These are phyloP conservation scores for Chrysophaeum taylorii DNA, from an alignment of 352 stramenopile species.

Conservation along the genomic window DNA sequence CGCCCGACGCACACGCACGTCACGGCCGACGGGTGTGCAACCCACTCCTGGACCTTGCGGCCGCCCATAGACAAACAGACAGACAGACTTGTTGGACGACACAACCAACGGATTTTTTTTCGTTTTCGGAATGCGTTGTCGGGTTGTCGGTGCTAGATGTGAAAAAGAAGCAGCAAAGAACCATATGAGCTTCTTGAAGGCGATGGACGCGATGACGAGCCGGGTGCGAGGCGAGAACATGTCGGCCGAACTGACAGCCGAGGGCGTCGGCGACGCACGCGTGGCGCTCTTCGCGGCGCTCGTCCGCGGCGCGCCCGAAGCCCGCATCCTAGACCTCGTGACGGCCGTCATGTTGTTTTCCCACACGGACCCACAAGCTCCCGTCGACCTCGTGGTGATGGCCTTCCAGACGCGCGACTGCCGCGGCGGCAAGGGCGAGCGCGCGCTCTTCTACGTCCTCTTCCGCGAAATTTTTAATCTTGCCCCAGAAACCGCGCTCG, in stretches of 20 bases:
- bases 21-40: neutral
- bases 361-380: neutral
- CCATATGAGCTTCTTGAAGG: neutral
- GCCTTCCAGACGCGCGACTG: slow-evolving; percentile 32
- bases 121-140: too few relatives aligned
- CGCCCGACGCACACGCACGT: neutral
- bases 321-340: slow-evolving; percentile 1
- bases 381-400: slow-evolving; percentile 28
- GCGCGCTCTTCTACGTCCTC: slow-evolving; percentile 25
- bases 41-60: slow-evolving; percentile 10
- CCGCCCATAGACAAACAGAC: too few relatives aligned
- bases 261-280: slow-evolving; percentile 9
- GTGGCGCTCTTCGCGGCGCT: slow-evolving; percentile 22
- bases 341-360: slow-evolving; percentile 2
- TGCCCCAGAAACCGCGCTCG: slow-evolving; percentile 20
- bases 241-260: slow-evolving; percentile 1
- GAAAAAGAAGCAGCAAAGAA: too few relatives aligned
- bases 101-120: too few relatives aligned
- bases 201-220: neutral
- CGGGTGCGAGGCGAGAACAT: slow-evolving; percentile 14
- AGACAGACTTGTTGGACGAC: too few relatives aligned
- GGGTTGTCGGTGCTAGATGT: too few relatives aligned
- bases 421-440: slow-evolving; percentile 38
- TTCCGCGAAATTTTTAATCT: slow-evolving; percentile 15
- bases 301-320: slow-evolving; percentile 9